Evolutionary conservation across 2,329 filamentous ascomycete species (phyloP).

Genomic region (Claviceps digitariae): DNA sequence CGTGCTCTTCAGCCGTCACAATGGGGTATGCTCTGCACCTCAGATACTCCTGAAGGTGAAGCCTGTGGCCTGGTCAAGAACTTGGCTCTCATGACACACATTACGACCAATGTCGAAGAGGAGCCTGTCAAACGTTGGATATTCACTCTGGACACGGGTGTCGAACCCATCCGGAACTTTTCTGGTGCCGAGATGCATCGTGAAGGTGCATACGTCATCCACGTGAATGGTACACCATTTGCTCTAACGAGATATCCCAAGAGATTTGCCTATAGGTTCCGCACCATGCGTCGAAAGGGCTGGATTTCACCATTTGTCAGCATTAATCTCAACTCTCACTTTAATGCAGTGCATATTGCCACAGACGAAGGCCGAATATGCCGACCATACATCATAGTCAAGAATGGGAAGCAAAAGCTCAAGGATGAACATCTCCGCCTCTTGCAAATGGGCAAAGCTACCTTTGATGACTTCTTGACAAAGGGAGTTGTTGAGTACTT

Average conservation of each 20-base stretch:
- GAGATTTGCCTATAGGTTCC: slow-evolving; percentile 71
- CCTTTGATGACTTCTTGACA: slow-evolving; percentile 88
- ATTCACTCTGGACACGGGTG: slow-evolving; percentile 73
- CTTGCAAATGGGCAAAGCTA: slow-evolving; percentile 68
- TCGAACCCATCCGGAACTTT: slow-evolving; percentile 58
- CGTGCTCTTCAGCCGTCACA: slow-evolving; percentile 93
- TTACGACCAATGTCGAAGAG: slow-evolving; percentile 92
- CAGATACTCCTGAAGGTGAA: slow-evolving; percentile 96
- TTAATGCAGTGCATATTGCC: slow-evolving; percentile 83
- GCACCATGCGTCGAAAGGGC: slow-evolving; percentile 75
- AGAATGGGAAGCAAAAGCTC: slow-evolving; percentile 72
- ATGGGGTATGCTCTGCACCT: slow-evolving; percentile 95
- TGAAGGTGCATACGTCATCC: slow-evolving; percentile 75
- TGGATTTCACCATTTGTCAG: slow-evolving; percentile 93
- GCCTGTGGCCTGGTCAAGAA: slow-evolving; percentile 98
- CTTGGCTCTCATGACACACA: slow-evolving; percentile 95
- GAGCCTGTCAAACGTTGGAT: slow-evolving; percentile 77
- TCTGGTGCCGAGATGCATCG: slow-evolving; percentile 75
- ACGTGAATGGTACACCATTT: slow-evolving; percentile 89
- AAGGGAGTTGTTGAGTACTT: slow-evolving; percentile 90
- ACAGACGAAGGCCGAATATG: slow-evolving; percentile 97
- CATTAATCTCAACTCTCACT: slow-evolving; percentile 89
- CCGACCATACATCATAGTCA: slow-evolving; percentile 87
- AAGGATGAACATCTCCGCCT: slow-evolving; percentile 65
- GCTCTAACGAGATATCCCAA: slow-evolving; percentile 79